Conservation (phyloP, 2,329 filamentous ascomycete genomes). For the Colletotrichum magnum region DNA sequence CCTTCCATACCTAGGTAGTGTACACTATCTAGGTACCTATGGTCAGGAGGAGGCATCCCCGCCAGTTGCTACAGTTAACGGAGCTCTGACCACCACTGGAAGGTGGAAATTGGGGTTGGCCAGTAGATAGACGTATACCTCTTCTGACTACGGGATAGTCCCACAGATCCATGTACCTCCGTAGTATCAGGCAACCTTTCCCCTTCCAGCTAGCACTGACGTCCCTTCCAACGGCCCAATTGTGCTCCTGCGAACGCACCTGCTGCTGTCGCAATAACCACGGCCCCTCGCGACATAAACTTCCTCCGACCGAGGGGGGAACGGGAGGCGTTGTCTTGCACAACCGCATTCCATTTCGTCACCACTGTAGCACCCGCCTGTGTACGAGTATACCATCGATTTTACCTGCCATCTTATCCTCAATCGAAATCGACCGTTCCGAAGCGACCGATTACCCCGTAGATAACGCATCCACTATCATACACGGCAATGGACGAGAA, state of each 20-base stretch:
- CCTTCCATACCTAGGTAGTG: too few relatives aligned
- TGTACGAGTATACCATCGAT: background rate
- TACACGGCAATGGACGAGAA: conserved; percentile 40
- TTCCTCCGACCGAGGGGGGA: conserved; percentile 17
- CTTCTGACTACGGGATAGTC: too few relatives aligned
- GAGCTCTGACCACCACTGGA: too few relatives aligned
- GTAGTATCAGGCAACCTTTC: background rate
- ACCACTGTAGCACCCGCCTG: background rate
- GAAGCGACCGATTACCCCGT: background rate
- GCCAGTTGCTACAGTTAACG: too few relatives aligned
- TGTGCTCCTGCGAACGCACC: background rate
- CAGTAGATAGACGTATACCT: too few relatives aligned
- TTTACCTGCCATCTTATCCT: background rate
- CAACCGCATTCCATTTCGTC: conserved; percentile 19
- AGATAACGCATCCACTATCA: background rate
- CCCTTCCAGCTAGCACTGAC: conserved; percentile 26
- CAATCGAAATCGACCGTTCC: background rate
- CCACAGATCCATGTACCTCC: too few relatives aligned
- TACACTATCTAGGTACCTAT: too few relatives aligned
- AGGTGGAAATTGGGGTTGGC: too few relatives aligned
- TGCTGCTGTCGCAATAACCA: conserved; percentile 36
- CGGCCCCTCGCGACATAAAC: conserved; percentile 36
- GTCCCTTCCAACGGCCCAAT: background rate
- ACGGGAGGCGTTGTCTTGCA: conserved; percentile 5
- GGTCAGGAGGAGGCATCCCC: too few relatives aligned